Conservation (phyloP, 768 basidiomycete species). For the Strobilomyces dryophilus region DNA sequence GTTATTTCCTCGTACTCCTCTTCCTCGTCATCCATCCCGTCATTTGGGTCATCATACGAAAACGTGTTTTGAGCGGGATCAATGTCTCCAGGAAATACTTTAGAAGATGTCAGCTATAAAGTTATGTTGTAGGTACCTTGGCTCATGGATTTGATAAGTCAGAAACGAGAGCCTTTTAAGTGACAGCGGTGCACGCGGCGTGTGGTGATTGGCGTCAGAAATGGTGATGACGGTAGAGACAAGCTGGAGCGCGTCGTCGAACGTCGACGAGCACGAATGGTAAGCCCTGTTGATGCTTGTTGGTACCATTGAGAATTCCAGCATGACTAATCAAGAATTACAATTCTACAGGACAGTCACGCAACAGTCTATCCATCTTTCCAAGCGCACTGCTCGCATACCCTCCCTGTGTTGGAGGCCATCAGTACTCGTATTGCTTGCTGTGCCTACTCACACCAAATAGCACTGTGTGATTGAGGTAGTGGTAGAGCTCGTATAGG, state of each 20-base stretch:
- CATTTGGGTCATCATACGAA: slow-evolving; percentile 57
- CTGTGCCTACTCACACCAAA: slow-evolving; percentile 57
- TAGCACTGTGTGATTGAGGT: slow-evolving; percentile 74
- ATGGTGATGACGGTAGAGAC: slow-evolving; percentile 10
- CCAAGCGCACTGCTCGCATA: slow-evolving; percentile 53
- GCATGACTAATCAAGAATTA: slow-evolving; percentile 13
- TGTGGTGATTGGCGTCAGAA: background rate
- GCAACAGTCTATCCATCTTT: slow-evolving; percentile 44
- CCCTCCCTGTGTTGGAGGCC: slow-evolving; percentile 31
- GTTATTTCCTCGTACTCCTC: slow-evolving; percentile 75
- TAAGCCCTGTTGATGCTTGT: slow-evolving; percentile 29
- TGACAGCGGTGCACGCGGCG: background rate
- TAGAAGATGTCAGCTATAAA: slow-evolving; percentile 27
- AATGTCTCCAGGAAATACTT: slow-evolving; percentile 42
- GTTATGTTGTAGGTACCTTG: slow-evolving; percentile 28
- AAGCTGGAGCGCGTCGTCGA: slow-evolving; percentile 18
- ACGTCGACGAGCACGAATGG: slow-evolving; percentile 18
- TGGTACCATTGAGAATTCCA: slow-evolving; percentile 5
- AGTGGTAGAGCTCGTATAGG: slow-evolving; percentile 79
- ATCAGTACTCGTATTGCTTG: background rate
- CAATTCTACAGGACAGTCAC: slow-evolving; percentile 25
- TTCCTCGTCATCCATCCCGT: slow-evolving; percentile 51
- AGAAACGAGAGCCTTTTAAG: background rate
- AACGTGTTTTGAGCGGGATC: slow-evolving; percentile 44
- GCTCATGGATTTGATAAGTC: slow-evolving; percentile 18